A percentile compares a stretch with the other conserved stretches of the same genome.
These are phyloP conservation scores for Pyrrhoderma lamaoense DNA, from an alignment of 1,284 basidiomycete genomes.

Conservation along the genomic window DNA sequence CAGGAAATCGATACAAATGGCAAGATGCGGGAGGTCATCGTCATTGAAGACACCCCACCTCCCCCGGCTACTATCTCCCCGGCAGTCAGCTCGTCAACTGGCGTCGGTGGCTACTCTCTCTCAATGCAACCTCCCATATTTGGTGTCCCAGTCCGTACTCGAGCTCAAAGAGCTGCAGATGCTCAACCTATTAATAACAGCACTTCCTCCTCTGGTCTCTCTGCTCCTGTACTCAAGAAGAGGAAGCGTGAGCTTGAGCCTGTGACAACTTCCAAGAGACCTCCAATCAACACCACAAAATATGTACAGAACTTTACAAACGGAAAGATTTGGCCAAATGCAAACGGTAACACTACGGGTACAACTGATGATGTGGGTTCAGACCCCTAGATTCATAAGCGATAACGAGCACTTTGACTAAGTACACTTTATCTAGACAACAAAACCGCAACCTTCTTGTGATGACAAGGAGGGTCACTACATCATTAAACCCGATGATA, in stretches of 20 bases:
- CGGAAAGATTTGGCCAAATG: constrained; percentile 51
- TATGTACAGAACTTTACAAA: constrained; percentile 24
- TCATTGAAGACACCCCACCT: constrained; percentile 76
- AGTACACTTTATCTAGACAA: constrained; percentile 35
- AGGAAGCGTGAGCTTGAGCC: constrained; percentile 53
- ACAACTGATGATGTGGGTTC: constrained; percentile 55
- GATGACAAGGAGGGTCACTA: constrained; percentile 96
- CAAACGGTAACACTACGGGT: constrained; percentile 44
- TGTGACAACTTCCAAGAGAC: too few relatives aligned
- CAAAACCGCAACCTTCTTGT: constrained; percentile 61
- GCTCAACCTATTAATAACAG: constrained; percentile 44
- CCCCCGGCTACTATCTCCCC: constrained; percentile 72
- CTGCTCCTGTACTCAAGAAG: constrained; percentile 66
- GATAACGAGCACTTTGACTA: constrained; percentile 20
- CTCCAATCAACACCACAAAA: constrained; percentile 31
- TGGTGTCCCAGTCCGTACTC: constrained; percentile 66
- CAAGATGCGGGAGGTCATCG: constrained; percentile 71
- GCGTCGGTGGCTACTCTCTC: constrained; percentile 56
- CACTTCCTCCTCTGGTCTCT: constrained; percentile 54
- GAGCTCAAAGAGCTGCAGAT: constrained; percentile 75
- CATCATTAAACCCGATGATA: constrained; percentile 84
- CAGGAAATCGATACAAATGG: constrained; percentile 74
- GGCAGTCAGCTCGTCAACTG: constrained; percentile 39
- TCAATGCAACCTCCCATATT: constrained; percentile 73
- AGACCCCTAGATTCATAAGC: constrained; percentile 24